These are phyloP conservation scores for Xerocomellus dryophilus DNA, from an alignment of 768 basidiomycete species.

Conservation along the genomic window DNA sequence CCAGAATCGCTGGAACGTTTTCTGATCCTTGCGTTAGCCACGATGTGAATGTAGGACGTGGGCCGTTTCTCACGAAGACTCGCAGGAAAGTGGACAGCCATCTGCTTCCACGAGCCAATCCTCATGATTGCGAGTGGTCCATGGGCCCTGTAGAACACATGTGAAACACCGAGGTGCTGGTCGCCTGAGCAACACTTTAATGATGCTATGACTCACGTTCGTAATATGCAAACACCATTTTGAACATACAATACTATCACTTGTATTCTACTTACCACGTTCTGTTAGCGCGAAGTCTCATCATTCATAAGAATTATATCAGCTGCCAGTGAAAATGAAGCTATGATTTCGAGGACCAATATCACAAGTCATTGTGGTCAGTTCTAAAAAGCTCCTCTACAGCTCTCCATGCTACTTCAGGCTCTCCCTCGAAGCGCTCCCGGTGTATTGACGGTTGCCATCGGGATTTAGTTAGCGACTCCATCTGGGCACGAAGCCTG, in stretches of 20 bases:
- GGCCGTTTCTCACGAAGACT: not conserved
- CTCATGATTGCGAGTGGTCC: not conserved
- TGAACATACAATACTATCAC: not conserved
- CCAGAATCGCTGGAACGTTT: not conserved
- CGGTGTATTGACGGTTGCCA: slow-evolving; percentile 6
- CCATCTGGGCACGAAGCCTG: not conserved
- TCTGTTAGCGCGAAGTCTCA: not conserved
- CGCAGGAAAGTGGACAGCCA: not conserved
- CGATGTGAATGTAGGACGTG: slow-evolving; percentile 5
- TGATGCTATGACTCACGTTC: not conserved
- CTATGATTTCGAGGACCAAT: not conserved
- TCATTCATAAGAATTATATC: not conserved
- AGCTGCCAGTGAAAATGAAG: not conserved
- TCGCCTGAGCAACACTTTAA: too few relatives aligned
- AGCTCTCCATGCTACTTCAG: slow-evolving; percentile 11
- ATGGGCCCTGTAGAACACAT: too few relatives aligned
- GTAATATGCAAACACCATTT: not conserved
- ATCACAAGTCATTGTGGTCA: not conserved
- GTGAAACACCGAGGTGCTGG: slow-evolving; percentile 8
- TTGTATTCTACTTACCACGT: not conserved
- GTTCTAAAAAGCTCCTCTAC: slow-evolving; percentile 10
- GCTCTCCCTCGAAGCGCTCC: slow-evolving; percentile 6
- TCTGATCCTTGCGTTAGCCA: slow-evolving; percentile 5
- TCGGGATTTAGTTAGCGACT: not conserved
- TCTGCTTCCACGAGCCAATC: not conserved